Percentiles rank a stretch among this genome's conserved stretches.
Evolutionary conservation across 2,329 filamentous ascomycete genomes (phyloP).

Genomic region (Monilinia aucupariae): DNA sequence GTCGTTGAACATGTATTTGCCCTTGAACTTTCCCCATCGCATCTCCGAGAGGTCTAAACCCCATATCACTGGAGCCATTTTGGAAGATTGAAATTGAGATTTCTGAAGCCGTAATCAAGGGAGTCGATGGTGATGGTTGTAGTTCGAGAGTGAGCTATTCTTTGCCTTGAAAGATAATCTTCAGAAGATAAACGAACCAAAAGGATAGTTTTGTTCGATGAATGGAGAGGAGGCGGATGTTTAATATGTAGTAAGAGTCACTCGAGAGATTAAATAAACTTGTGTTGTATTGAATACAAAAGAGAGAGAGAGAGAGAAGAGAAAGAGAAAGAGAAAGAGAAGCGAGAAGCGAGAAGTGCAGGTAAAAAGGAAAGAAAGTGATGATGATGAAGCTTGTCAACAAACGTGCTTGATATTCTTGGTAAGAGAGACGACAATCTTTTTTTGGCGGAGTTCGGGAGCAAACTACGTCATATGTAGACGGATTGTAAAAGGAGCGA

Average conservation of each 20-base stretch:
- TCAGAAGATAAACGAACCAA: not conserved
- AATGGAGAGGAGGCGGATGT: not conserved
- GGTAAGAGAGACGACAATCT: not conserved
- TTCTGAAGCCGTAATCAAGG: not conserved
- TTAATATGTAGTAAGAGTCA: not conserved
- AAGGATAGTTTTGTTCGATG: not conserved
- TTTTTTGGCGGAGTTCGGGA: too few species aligned
- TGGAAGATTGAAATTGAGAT: not conserved
- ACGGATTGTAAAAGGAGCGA: not conserved
- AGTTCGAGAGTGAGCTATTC: not conserved
- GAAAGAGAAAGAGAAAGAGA: too few species aligned
- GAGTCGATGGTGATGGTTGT: not conserved
- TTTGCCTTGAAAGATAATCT: not conserved
- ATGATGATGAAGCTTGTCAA: not conserved
- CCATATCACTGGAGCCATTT: slow-evolving; percentile 44
- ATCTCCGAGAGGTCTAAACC: slow-evolving; percentile 52
- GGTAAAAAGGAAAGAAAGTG: not conserved
- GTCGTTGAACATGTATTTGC: slow-evolving; percentile 52
- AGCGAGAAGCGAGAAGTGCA: too few species aligned
- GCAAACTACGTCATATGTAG: slow-evolving; percentile 1
- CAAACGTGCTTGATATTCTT: not conserved
- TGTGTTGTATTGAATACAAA: not conserved
- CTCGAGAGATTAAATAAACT: not conserved
- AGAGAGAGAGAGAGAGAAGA: not conserved
- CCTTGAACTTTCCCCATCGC: slow-evolving; percentile 53